These are phyloP conservation scores for Salix brachista DNA, from an alignment of 345 rosid genomes.

Conservation along the genomic window DNA sequence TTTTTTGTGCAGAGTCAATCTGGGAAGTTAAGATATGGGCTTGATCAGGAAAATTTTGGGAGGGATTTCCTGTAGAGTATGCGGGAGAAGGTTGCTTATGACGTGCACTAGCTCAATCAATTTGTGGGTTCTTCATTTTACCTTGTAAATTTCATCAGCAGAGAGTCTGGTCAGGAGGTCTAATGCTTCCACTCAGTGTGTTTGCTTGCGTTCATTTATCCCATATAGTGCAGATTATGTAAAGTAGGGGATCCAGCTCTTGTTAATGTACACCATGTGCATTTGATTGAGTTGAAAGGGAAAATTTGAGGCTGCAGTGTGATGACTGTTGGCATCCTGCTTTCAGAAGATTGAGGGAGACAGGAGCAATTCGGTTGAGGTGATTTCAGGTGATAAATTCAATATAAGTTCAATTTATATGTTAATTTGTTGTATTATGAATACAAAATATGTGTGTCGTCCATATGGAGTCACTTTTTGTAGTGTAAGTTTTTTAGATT, in stretches of 20 bases:
- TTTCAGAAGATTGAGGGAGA: conserved; percentile 23
- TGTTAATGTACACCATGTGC: conserved; percentile 25
- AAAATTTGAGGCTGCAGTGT: conserved; percentile 18
- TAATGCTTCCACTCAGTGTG: conserved; percentile 44
- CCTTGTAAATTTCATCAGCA: conserved; percentile 36
- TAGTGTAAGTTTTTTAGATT: conserved; percentile 34
- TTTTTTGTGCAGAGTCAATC: conserved; percentile 37
- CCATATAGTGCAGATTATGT: conserved; percentile 33
- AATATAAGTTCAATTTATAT: conserved; percentile 31
- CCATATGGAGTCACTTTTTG: conserved; percentile 27
- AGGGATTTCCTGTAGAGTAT: conserved; percentile 32
- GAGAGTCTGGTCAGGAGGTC: conserved; percentile 32
- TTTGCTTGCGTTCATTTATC: conserved; percentile 32
- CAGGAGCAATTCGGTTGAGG: conserved; percentile 30
- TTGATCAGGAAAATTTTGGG: conserved; percentile 28
- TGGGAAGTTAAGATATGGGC: conserved; percentile 25
- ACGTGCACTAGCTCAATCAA: conserved; percentile 33
- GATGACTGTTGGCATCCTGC: conserved; percentile 10
- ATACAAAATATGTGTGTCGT: conserved; percentile 19
- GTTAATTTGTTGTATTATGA: conserved; percentile 37
- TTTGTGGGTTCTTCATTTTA: conserved; percentile 24
- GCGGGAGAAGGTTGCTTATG: conserved; percentile 10
- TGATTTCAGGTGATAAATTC: conserved; percentile 50
- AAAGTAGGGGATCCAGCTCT: conserved; percentile 27
- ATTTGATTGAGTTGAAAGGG: conserved; percentile 13